Base-by-base conservation (phyloP, 1,139 yeast genomes). In the Suhomyces bokatorum region DNA sequence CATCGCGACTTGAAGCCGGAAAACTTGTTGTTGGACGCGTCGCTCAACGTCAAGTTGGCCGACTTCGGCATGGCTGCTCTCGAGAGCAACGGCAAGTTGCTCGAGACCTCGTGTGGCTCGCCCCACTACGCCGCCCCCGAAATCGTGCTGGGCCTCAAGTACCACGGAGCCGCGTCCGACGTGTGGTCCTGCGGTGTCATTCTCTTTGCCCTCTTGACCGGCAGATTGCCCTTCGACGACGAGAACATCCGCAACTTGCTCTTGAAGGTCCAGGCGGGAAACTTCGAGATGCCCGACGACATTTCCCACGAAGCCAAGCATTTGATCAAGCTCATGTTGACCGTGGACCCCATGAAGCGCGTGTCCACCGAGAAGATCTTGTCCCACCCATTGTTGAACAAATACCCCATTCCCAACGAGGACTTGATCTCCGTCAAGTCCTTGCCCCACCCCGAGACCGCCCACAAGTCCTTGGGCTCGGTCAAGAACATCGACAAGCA, bases 91-190 rank as follows among this genome's bases (percentile, higher is more conserved):
- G 87, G 85, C 36, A 82, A 80, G 62, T 66, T 86, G 46, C 68
- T 86, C 44, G 90, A 85, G 61, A 86, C 95, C 9, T 80, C 87
- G 12, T 86, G 95, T 69, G 95, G 95, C 3, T 83, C 90, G 32
- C 95, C 95, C 16, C 95, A 86, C 66, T 86, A 86, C 62, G 95
- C 95, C 12, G 88, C 95, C 7, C 95, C 95, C 1, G 95, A 86
- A 67, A 86, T 86, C 51, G 91, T 86, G 28, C 77, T 84, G 57
- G 93, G 95, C 12, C 77, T 80, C 55, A 81, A 80, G 49, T 86
- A 86, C 60, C 89, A 85, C 62, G 95, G 95, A 28, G 84, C 87
- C 36, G 90, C 90, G 40, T 82, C 89, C 47, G 95, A 86, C 64
- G 84, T 86, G 37, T 86, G 95, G 95, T 85, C 91, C 13, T 85